Base-by-base conservation (phyloP, 2,329 filamentous ascomycete genomes). In the Rhynchosporium graminicola region DNA sequence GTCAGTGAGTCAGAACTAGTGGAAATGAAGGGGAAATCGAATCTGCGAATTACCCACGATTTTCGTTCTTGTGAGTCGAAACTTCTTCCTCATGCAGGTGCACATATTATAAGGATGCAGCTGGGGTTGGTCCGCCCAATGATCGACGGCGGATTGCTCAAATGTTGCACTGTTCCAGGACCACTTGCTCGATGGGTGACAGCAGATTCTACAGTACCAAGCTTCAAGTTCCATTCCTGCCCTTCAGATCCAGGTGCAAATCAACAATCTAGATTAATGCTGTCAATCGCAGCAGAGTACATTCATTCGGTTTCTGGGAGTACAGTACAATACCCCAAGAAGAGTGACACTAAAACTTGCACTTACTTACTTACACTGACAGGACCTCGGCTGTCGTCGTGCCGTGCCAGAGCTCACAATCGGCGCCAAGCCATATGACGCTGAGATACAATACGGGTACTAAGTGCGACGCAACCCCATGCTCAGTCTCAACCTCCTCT, bases 1-100 rank as follows among this genome's bases (percentile, higher is more conserved):
- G 33, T 57, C 52, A 61, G 42, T 57, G 45, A 57, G 33, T 57
- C 52, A 61, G 42, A 48, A 38, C 48, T 10, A 38, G 29, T 26
- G n/a, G 43, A 33, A 51, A 20, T 29, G 29, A 10, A 40, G 33
- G 9, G 47, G 20, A 51, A 51, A 28, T 15, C 33, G 40, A 10
- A 52, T 26, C 36, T 42, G 51, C 42, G 36, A 61, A 61, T 50
- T 38, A 15, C 36, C 36, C 43, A 20, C 45, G 57, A 55, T 51
- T 57, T 61, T 48, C 40, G 40, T 36, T 3, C 59, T 57, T 61
- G 59, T 61, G 59, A 61, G 59, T 61, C 59, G 28, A 51, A 5
- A 20, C 50, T 42, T 42, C n/a, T 12, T 29, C 29, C 13, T 12
- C 47, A 51, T 54, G 51, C 51, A 54, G 51, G 20, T 54, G 20